Percentiles rank a stretch among this genome's conserved stretches.
Evolutionary conservation across 1,139 yeast genomes (phyloP).

Genomic region (Wickerhamiella pararugosa): DNA sequence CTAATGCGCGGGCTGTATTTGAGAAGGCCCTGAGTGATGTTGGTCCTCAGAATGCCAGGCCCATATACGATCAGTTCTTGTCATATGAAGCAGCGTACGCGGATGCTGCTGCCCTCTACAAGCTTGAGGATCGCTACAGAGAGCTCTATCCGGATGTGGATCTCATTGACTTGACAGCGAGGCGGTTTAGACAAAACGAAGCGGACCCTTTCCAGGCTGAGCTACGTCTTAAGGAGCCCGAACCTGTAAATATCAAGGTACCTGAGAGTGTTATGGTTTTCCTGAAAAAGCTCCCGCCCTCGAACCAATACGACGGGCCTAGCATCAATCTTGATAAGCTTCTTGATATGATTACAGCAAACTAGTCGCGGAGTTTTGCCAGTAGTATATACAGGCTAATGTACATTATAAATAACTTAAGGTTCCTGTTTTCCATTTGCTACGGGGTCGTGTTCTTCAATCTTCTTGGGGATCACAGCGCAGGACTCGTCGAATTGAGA

Average conservation of each 20-base stretch:
- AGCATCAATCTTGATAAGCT: constrained; percentile 9
- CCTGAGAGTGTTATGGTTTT: constrained; percentile 5
- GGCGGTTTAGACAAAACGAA: constrained; percentile 22
- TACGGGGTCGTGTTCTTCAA: no score
- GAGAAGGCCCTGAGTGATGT: constrained; percentile 45
- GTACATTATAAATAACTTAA: no score
- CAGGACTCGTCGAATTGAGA: constrained; percentile 1
- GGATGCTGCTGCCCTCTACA: constrained; percentile 50
- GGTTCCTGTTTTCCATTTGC: no score
- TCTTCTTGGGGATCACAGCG: not conserved
- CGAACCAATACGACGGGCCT: constrained; percentile 14
- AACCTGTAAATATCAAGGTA: not conserved
- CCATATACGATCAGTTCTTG: constrained; percentile 35
- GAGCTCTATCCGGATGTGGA: constrained; percentile 44
- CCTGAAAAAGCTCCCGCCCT: constrained; percentile 12
- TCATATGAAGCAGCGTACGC: constrained; percentile 44
- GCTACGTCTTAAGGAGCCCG: no score
- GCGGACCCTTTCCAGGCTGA: constrained; percentile 1
- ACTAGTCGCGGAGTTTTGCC: no score
- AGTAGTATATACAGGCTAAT: no score
- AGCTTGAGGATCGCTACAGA: constrained; percentile 51
- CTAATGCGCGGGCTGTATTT: constrained; percentile 68
- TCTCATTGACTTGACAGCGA: constrained; percentile 19
- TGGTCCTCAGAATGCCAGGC: constrained; percentile 24
- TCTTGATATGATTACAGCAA: constrained; percentile 8